Base-by-base conservation (phyloP, 257 asterid genomes). In the Plectranthus barbatus region DNA sequence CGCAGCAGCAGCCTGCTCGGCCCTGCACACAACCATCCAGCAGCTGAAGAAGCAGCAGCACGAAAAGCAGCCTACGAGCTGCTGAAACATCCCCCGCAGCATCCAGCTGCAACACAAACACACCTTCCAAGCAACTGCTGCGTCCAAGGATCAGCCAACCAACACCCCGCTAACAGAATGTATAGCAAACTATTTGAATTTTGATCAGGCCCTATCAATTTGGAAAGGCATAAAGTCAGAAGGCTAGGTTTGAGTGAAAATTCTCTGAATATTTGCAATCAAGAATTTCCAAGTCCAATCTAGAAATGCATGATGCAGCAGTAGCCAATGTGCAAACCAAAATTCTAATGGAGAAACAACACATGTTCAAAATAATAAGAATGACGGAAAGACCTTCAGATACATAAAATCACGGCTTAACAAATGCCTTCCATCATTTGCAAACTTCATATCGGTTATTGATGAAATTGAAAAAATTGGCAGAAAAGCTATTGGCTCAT, bases 381-480 rank as follows among this genome's bases (percentile, higher is more conserved):
- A 67, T 46, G 44, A 63, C 46, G 15, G 41, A 71, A 60, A 71
- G 58, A 83, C 95, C 93, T 87, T 87, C 31, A 87, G 77, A 74
- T 72, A 81, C 94, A 84, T 79, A 68, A 69, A 85, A 74, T 87
- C 95, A 34, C 95, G 91, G 77, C 80, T 77, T 67, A 87, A 69
- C 52, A 87, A 72, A 71, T 82, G 90, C 42, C 87, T 87, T 68
- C 95, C 95, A 75, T 83, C 88, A 63, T 81, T 66, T 72, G 86
- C 80, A 54, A 87, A 87, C 84, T 81, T 80, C 83, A 87, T 58
- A 79, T 84, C 90, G 7, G 94, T 80, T 72, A 87, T 83, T 49
- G 94, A 78, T 23, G 85, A 82, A 68, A 79, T 71, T n/a, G n/a
- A n/a, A n/a, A n/a, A n/a, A n/a, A n/a, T n/a, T n/a, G n/a, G n/a